Conservation (phyloP, 2,329 filamentous ascomycete genomes). For the Dissoconium aciculare region DNA sequence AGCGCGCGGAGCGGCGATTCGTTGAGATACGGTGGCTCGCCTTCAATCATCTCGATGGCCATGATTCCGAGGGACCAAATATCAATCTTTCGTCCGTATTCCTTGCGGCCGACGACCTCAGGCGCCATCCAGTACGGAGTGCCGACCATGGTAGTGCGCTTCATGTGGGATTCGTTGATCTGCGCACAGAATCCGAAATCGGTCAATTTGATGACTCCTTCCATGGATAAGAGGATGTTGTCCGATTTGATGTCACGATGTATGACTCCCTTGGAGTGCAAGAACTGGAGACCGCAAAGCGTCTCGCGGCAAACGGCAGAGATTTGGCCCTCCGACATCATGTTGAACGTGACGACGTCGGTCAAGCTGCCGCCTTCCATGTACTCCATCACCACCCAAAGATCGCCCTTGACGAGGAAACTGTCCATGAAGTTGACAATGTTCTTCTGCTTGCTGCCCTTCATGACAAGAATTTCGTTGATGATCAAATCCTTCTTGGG, state of each 20-base stretch:
- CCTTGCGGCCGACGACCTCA: conserved; percentile 91
- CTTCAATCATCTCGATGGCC: conserved; percentile 99
- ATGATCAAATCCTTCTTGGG: conserved; percentile 99
- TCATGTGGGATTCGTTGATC: conserved; percentile 92
- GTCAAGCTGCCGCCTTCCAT: conserved; percentile 98
- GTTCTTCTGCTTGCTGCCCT: conserved; percentile 94
- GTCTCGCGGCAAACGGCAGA: conserved; percentile 91
- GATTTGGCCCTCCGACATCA: conserved; percentile 97
- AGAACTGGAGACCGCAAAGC: conserved; percentile 75
- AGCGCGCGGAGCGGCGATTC: conserved; percentile 85
- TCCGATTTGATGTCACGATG: conserved; percentile 99
- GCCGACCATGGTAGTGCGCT: conserved; percentile 97
- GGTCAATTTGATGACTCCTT: conserved; percentile 94
- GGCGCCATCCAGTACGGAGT: conserved; percentile 99
- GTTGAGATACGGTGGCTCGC: conserved; percentile 90
- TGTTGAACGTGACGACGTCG: conserved; percentile 97
- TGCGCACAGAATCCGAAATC: conserved; percentile 98
- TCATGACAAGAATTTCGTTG: conserved; percentile 98
- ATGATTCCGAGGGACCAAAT: conserved; percentile 98
- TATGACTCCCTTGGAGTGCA: conserved; percentile 96
- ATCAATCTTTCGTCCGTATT: conserved; percentile 96
- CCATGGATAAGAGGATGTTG: conserved; percentile 84
- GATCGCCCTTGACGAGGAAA: conserved; percentile 72
- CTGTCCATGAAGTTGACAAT: conserved; percentile 99
- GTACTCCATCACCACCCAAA: conserved; percentile 99